Conservation (phyloP, 768 basidiomycete species). For the Cystobasidium ongulense region DNA sequence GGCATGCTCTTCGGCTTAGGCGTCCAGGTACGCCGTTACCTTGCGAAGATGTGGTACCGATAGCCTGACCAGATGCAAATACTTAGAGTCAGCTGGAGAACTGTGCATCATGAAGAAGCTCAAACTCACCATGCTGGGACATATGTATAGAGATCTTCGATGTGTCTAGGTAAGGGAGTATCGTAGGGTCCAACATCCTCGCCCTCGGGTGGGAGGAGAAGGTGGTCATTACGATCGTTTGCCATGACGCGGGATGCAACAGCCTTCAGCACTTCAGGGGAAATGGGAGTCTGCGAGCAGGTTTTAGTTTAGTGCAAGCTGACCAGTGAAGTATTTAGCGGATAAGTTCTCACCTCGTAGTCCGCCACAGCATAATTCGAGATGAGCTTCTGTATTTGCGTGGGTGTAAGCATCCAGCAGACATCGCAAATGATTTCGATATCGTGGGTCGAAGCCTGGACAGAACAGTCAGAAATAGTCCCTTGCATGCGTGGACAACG, state of each 20-base stretch:
- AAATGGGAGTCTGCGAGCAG: constrained; percentile 71
- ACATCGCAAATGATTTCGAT: constrained; percentile 87
- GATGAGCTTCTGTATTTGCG: constrained; percentile 99
- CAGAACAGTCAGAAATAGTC: constrained; percentile 53
- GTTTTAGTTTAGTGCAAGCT: neutral
- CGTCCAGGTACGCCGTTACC: constrained; percentile 17
- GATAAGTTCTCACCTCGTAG: constrained; percentile 63
- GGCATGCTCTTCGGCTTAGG: neutral
- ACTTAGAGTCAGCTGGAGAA: neutral
- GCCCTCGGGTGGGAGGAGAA: constrained; percentile 87
- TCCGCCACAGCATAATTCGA: constrained; percentile 86
- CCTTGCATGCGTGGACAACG: constrained; percentile 79
- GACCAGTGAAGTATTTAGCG: constrained; percentile 33
- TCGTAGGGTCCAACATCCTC: constrained; percentile 97
- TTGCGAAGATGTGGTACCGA: constrained; percentile 32
- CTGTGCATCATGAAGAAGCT: neutral
- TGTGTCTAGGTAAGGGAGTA: constrained; percentile 83
- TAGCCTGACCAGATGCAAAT: no score
- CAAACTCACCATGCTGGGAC: constrained; percentile 52
- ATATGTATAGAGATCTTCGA: constrained; percentile 91
- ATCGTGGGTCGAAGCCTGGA: constrained; percentile 78
- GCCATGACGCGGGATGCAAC: constrained; percentile 92
- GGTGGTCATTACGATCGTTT: constrained; percentile 92
- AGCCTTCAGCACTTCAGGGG: constrained; percentile 90
- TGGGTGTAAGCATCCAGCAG: constrained; percentile 99